phyloP scores from a whole-genome alignment of 345 rosid genomes.

The Chamaenerion angustifolium region DNA sequence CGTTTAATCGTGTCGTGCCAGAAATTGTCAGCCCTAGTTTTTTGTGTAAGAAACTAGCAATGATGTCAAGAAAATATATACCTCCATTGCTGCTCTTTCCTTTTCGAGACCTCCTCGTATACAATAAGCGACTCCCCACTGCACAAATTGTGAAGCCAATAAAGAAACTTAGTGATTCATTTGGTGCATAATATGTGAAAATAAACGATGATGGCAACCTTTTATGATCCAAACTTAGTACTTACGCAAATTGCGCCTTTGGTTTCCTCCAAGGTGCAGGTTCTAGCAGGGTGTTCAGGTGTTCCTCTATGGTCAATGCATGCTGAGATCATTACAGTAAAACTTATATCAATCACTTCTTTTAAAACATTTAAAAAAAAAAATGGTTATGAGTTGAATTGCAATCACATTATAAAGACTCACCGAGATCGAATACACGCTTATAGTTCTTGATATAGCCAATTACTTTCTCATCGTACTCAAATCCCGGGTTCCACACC shows the following conservation, averaged over 20 bases:
- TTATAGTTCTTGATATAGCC: slow-evolving; percentile 80
- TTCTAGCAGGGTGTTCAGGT: slow-evolving; percentile 85
- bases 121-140: slow-evolving; percentile 94
- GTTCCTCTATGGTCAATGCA: slow-evolving; percentile 99
- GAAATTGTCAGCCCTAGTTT: too few species aligned
- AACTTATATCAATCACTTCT: too few species aligned
- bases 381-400: too few species aligned
- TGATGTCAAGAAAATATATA: slow-evolving; percentile 11
- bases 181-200: too few species aligned
- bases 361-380: too few species aligned
- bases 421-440: slow-evolving; percentile 97
- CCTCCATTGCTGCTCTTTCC: slow-evolving; percentile 83
- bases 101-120: slow-evolving; percentile 70
- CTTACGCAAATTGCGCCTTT: slow-evolving; percentile 79
- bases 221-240: too few species aligned
- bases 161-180: background rate
- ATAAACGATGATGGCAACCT: too few species aligned
- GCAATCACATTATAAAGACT: slow-evolving; percentile 1
- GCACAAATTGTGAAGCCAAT: slow-evolving; percentile 2
- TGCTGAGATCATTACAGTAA: slow-evolving; percentile 25
- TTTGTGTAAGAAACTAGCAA: background rate
- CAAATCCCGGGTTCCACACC: slow-evolving; percentile 99
- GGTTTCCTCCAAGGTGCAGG: slow-evolving; percentile 66
- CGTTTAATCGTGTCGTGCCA: too few species aligned
- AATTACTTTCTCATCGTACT: slow-evolving; percentile 62